Conservation (phyloP, 495 filamentous ascomycete genomes). For the Rhizodiscina lignyota region DNA sequence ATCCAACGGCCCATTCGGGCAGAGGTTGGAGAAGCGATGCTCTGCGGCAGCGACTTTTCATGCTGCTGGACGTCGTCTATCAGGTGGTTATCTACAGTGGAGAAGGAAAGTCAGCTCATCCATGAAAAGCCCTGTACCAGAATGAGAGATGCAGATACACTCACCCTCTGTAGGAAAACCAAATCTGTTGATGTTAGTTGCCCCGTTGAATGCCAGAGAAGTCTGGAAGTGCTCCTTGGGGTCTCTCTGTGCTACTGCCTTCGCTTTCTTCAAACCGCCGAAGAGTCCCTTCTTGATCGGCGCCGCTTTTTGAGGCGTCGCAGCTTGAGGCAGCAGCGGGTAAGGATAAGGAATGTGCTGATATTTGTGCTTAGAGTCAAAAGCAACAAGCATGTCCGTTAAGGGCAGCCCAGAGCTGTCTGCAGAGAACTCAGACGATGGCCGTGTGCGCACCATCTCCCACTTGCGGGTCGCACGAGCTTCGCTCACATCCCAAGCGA, state of each 20-base stretch:
- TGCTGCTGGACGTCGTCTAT: conserved; percentile 47
- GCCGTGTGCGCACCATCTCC: conserved; percentile 38
- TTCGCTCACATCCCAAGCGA: conserved; percentile 44
- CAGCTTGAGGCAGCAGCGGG: conserved; percentile 37
- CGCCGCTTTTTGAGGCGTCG: conserved; percentile 4
- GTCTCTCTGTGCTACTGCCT: conserved; percentile 12
- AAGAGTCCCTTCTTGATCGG: conserved; percentile 20
- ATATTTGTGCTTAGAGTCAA: conserved; percentile 45
- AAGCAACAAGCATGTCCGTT: conserved; percentile 50
- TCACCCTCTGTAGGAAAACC: conserved; percentile 31
- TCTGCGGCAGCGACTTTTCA: conserved; percentile 30
- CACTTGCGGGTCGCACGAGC: conserved; percentile 37
- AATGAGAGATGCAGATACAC: not conserved
- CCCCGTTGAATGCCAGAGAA: conserved; percentile 41
- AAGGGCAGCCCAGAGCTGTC: conserved; percentile 43
- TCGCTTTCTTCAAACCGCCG: conserved; percentile 11
- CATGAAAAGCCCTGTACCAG: too few relatives aligned
- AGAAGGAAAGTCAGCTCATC: conserved; percentile 7
- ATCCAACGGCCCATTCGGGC: conserved; percentile 19
- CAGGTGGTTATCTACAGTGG: conserved; percentile 23
- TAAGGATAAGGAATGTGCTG: conserved; percentile 56
- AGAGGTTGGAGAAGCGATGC: conserved; percentile 7
- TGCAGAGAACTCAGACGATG: conserved; percentile 33
- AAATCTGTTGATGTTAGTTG: conserved; percentile 49
- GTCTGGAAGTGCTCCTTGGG: conserved; percentile 15